Conservation (phyloP, 2,329 filamentous ascomycete species). For the Didymella lethalis region DNA sequence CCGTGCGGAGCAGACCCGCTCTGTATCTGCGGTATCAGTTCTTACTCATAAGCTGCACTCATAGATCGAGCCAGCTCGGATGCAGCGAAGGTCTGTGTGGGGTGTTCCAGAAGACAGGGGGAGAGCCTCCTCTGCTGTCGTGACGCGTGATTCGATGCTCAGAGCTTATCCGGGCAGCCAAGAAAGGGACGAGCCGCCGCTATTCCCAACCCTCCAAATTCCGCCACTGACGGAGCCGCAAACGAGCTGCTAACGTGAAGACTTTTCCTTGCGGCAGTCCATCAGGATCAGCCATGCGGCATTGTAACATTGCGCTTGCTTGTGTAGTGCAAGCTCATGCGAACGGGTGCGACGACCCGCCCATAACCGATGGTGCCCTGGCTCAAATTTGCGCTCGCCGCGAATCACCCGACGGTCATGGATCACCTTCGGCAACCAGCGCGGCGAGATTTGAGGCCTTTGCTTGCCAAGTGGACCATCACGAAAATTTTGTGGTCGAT, state of each 20-base stretch:
- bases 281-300: slow-evolving; percentile 20
- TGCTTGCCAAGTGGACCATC: slow-evolving; percentile 40
- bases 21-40: slow-evolving; percentile 22
- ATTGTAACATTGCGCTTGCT: slow-evolving; percentile 23
- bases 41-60: slow-evolving; percentile 27
- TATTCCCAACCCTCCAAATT: slow-evolving; percentile 22
- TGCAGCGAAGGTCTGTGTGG: slow-evolving; percentile 25
- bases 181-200: slow-evolving; percentile 38
- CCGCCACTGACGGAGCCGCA: slow-evolving; percentile 29
- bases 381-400: slow-evolving; percentile 34
- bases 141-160: slow-evolving; percentile 22
- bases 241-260: slow-evolving; percentile 31
- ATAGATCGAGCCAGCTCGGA: slow-evolving; percentile 24
- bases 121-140: slow-evolving; percentile 4
- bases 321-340: slow-evolving; percentile 17
- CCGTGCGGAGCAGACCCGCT: slow-evolving; percentile 2
- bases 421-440: slow-evolving; percentile 28
- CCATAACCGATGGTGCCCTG: slow-evolving; percentile 34
- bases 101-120: slow-evolving; percentile 5
- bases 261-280: slow-evolving; percentile 34
- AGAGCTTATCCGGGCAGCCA: slow-evolving; percentile 27
- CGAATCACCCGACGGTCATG: slow-evolving; percentile 32
- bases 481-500: slow-evolving; percentile 44
- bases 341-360: slow-evolving; percentile 32
- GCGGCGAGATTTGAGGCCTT: slow-evolving; percentile 25